phyloP scores from a whole-genome alignment of 192 early-diverging fungal genomes.

The Paraglomus brasilianum region DNA sequence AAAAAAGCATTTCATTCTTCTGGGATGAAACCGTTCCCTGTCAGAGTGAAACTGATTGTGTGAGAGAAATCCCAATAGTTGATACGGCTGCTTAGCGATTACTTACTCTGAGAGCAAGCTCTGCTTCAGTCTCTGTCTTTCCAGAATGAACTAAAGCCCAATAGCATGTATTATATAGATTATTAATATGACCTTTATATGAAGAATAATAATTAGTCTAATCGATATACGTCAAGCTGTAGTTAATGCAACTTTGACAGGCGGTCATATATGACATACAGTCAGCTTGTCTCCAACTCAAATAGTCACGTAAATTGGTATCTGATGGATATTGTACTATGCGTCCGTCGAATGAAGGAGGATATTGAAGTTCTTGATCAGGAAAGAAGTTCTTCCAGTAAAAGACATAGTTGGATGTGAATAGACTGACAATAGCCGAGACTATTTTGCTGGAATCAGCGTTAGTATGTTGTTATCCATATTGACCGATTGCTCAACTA shows the following conservation, averaged over 20 bases:
- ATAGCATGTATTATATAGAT: conserved; percentile 94
- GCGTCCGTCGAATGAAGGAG: conserved; percentile 91
- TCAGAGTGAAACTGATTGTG: background rate
- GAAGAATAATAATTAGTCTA: background rate
- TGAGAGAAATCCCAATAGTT: background rate
- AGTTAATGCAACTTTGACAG: background rate
- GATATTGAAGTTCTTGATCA: conserved; percentile 61
- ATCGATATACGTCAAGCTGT: too few species aligned
- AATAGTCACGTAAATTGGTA: conserved; percentile 85
- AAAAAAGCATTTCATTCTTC: conserved; percentile 92
- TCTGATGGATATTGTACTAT: conserved; percentile 84
- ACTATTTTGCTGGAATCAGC: conserved; percentile 73
- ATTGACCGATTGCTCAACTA: conserved; percentile 34
- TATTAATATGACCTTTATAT: conserved; percentile 74
- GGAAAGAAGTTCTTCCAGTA: conserved; percentile 78
- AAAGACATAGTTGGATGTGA: conserved; percentile 83
- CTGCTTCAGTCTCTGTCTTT: conserved; percentile 69
- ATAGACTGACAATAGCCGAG: conserved; percentile 78
- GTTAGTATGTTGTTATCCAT: too few species aligned
- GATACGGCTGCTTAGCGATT: conserved; percentile 19
- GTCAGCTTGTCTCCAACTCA: conserved; percentile 93
- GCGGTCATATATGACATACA: conserved; percentile 42
- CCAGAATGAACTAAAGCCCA: conserved; percentile 84
- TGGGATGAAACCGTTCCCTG: conserved; percentile 83
- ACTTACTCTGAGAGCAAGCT: conserved; percentile 67